Evolutionary conservation across 768 basidiomycete species (phyloP).

Genomic region (Trametes cinnabarina): DNA sequence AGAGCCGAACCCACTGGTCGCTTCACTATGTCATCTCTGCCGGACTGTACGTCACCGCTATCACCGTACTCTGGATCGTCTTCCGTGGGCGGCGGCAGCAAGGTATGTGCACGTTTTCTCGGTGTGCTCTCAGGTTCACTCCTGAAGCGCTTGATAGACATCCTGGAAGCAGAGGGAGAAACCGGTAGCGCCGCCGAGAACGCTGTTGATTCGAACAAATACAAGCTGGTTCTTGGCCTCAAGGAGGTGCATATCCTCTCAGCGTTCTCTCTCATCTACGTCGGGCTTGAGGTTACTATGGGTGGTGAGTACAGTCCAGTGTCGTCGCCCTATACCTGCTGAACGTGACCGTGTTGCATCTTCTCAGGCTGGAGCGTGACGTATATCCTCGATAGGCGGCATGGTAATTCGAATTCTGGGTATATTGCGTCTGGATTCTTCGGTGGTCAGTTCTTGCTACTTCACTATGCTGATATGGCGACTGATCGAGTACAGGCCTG

Average conservation of each 20-base stretch:
- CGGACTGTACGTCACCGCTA: conserved; percentile 24
- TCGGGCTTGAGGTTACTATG: conserved; percentile 42
- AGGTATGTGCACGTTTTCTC: conserved; percentile 19
- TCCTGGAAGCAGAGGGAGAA: conserved; percentile 28
- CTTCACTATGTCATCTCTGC: conserved; percentile 43
- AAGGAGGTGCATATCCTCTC: conserved; percentile 39
- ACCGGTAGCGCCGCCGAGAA: conserved; percentile 25
- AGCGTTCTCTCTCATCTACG: conserved; percentile 40
- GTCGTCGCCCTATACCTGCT: too few species aligned
- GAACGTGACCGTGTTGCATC: too few species aligned
- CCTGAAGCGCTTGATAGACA: conserved; percentile 18
- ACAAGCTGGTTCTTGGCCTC: conserved; percentile 34
- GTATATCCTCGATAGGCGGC: conserved; percentile 38
- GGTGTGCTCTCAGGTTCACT: not conserved
- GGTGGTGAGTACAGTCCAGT: conserved; percentile 34
- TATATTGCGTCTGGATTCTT: conserved; percentile 46
- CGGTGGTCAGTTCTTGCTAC: conserved; percentile 26
- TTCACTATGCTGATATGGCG: too few species aligned
- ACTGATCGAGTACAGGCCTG: conserved; percentile 12
- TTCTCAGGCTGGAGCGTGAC: conserved; percentile 46
- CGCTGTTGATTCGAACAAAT: conserved; percentile 29
- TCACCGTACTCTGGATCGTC: conserved; percentile 17
- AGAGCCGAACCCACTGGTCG: conserved; percentile 37
- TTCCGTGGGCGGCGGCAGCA: conserved; percentile 31
- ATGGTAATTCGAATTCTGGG: conserved; percentile 37